Percentiles rank a stretch among this genome's conserved stretches.
Conservation (phyloP, 1,284 basidiomycete species). For the Quambalaria eucalypti region DNA sequence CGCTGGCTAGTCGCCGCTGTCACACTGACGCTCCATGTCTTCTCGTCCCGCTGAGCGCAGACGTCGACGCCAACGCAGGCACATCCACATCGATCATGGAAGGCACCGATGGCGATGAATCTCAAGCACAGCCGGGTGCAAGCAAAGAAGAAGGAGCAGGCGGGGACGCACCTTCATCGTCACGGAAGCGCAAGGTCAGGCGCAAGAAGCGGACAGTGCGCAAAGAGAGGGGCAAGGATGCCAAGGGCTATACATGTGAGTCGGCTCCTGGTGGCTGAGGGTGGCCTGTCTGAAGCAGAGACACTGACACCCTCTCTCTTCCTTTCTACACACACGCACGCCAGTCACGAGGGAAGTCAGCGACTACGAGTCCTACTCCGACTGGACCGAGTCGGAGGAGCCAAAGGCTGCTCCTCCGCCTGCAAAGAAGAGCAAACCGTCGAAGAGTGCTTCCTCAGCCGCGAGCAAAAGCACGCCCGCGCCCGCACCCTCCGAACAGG, state of each 20-base stretch:
- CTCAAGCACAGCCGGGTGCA: not conserved
- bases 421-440: not conserved
- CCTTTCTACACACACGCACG: not conserved
- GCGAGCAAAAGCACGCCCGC: no score
- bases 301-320: not conserved
- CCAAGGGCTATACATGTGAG: not conserved
- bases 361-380: conserved; percentile 1
- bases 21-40: no score
- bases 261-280: not conserved
- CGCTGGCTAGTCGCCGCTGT: no score
- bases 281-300: not conserved
- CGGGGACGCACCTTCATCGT: no score
- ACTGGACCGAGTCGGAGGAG: not conserved
- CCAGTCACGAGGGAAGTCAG: not conserved
- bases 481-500: no score
- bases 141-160: not conserved
- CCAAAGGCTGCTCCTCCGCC: not conserved
- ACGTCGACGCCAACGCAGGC: not conserved
- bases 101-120: not conserved
- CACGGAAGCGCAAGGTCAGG: not conserved
- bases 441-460: no score
- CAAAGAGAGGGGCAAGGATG: not conserved
- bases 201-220: not conserved
- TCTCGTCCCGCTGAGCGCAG: not conserved
- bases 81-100: not conserved